Conservation (phyloP, 2,329 filamentous ascomycete species). For the Huntiella bhutanensis region DNA sequence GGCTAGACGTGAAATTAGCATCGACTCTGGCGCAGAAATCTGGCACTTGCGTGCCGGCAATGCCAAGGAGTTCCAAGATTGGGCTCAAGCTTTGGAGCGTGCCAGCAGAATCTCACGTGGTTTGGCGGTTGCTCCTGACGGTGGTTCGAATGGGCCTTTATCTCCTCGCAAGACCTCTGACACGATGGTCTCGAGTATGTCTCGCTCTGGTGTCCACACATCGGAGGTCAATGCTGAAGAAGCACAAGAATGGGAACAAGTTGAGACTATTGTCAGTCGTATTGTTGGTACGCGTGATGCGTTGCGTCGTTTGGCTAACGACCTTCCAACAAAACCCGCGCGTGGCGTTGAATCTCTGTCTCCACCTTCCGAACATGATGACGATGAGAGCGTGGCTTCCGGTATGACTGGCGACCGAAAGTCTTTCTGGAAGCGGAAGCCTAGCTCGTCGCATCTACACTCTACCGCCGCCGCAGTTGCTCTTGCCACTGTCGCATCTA, state of each 20-base stretch:
- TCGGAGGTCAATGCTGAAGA: slow-evolving; percentile 31
- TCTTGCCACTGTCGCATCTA: slow-evolving; percentile 20
- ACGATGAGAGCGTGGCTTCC: slow-evolving; percentile 14
- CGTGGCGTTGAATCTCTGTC: slow-evolving; percentile 14
- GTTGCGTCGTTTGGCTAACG: slow-evolving; percentile 66
- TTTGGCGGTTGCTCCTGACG: slow-evolving; percentile 21
- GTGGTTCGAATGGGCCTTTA: slow-evolving; percentile 8
- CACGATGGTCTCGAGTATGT: slow-evolving; percentile 7
- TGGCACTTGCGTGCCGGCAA: slow-evolving; percentile 84
- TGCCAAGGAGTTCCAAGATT: slow-evolving; percentile 67
- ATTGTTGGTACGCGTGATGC: slow-evolving; percentile 79
- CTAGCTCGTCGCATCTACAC: slow-evolving; percentile 31
- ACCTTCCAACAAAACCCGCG: slow-evolving; percentile 50
- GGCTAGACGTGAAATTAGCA: slow-evolving; percentile 74
- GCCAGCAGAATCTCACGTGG: slow-evolving; percentile 50
- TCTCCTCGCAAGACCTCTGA: slow-evolving; percentile 11
- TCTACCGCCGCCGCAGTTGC: slow-evolving; percentile 19
- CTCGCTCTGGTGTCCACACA: slow-evolving; percentile 15
- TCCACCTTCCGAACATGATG: slow-evolving; percentile 27
- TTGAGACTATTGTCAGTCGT: slow-evolving; percentile 69
- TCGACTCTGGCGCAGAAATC: slow-evolving; percentile 90
- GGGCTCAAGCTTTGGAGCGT: slow-evolving; percentile 69
- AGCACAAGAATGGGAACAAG: slow-evolving; percentile 68
- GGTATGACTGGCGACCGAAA: slow-evolving; percentile 17
- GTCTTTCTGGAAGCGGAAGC: slow-evolving; percentile 85